Evolutionary conservation across 441 rosid species (phyloP).

Genomic region (Arabidopsis lyrata): DNA sequence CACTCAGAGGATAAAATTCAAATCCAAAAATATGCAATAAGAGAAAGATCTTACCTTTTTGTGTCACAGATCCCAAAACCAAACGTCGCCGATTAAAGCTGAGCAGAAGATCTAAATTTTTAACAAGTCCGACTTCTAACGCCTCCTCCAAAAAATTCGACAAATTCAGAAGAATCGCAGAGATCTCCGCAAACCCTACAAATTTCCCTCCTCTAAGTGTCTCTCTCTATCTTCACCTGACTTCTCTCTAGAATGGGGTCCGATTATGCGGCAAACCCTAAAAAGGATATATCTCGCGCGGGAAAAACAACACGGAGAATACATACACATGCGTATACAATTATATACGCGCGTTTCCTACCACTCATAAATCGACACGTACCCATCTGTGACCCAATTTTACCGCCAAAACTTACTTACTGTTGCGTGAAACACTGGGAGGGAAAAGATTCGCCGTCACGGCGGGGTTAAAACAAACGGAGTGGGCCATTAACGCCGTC

Average conservation of each 20-base stretch:
- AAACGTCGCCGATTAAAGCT: constrained; percentile 24
- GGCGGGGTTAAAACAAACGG: constrained; percentile 39
- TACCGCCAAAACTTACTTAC: constrained; percentile 66
- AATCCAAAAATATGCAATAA: constrained; percentile 5
- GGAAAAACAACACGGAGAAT: constrained; percentile 64
- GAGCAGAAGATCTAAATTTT: constrained; percentile 34
- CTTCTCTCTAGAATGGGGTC: constrained; percentile 36
- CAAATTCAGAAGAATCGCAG: constrained; percentile 28
- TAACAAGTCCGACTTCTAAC: constrained; percentile 22
- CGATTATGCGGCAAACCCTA: constrained; percentile 53
- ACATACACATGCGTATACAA: constrained; percentile 41
- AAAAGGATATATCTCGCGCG: constrained; percentile 62
- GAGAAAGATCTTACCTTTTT: constrained; percentile 31
- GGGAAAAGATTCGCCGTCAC: constrained; percentile 55
- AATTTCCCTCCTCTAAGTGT: constrained; percentile 38
- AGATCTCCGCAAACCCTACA: constrained; percentile 43
- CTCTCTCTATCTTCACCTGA: constrained; percentile 38
- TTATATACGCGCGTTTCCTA: constrained; percentile 6
- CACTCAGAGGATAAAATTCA: neutral
- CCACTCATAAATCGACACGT: constrained; percentile 56
- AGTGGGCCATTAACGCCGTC: constrained; percentile 34
- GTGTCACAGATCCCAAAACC: constrained; percentile 39
- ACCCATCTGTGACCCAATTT: constrained; percentile 33
- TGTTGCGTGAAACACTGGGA: constrained; percentile 54
- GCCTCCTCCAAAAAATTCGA: constrained; percentile 16